Evolutionary conservation across 331 rosid species (phyloP).

Genomic region (Malus hybrid): DNA sequence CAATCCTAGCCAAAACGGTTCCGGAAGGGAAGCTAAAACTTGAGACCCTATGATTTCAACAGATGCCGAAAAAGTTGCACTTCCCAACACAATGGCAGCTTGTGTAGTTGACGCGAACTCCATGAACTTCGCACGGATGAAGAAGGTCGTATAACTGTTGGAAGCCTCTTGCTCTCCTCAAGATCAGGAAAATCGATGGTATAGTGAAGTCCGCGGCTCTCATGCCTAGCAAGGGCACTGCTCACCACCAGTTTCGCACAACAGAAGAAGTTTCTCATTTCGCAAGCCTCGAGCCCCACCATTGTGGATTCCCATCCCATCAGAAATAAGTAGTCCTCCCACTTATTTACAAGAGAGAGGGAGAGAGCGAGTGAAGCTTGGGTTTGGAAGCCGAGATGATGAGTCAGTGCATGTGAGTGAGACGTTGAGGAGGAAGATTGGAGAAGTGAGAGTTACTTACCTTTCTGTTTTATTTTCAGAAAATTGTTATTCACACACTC

Average conservation of each 20-base stretch:
- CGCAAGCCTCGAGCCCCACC: conserved; percentile 80
- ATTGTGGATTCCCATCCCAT: conserved; percentile 75
- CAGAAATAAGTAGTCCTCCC: conserved; percentile 67
- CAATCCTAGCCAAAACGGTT: background rate
- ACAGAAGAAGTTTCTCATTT: conserved; percentile 90
- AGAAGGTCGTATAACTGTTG: conserved; percentile 79
- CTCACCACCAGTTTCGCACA: conserved; percentile 75
- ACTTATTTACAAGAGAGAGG: conserved; percentile 11
- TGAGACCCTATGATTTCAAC: background rate
- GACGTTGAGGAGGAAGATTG: background rate
- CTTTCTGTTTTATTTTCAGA: no score
- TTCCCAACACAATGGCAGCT: conserved; percentile 35
- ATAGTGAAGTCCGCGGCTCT: conserved; percentile 96
- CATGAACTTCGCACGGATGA: conserved; percentile 49
- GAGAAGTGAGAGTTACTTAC: no score
- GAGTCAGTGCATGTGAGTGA: background rate
- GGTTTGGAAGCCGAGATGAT: background rate
- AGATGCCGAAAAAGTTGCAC: background rate
- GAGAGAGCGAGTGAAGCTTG: background rate
- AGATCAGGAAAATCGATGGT: conserved; percentile 80
- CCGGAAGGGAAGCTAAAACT: background rate
- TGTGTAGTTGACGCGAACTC: conserved; percentile 78
- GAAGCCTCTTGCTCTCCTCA: conserved; percentile 81
- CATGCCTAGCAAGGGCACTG: conserved; percentile 88
- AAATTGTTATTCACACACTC: no score